Conservation (phyloP, 345 rosid genomes). For the Cardamine occulta region DNA sequence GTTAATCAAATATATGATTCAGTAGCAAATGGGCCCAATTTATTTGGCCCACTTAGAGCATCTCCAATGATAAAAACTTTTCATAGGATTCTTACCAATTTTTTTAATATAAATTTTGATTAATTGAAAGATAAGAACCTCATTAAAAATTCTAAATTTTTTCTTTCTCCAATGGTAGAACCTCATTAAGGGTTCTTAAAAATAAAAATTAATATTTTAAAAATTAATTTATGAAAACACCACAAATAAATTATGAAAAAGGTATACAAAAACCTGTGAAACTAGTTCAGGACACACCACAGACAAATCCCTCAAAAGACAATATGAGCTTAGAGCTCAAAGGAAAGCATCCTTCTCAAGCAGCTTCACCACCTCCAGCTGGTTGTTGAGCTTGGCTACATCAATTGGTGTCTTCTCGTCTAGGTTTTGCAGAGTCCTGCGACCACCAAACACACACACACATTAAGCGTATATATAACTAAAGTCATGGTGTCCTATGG, state of each 20-base stretch:
- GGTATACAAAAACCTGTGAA: conserved; percentile 29
- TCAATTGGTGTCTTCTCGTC: conserved; percentile 98
- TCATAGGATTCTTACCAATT: too few species aligned
- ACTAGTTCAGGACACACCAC: conserved; percentile 28
- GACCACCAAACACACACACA: conserved; percentile 11
- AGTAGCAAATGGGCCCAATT: conserved; percentile 17
- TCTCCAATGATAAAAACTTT: too few species aligned
- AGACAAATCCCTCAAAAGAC: conserved; percentile 28
- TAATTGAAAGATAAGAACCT: too few species aligned
- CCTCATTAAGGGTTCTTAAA: too few species aligned
- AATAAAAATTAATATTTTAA: too few species aligned
- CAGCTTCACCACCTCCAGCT: conserved; percentile 86
- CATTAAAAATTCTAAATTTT: too few species aligned
- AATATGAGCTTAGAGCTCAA: conserved; percentile 44
- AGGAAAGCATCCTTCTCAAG: conserved; percentile 97
- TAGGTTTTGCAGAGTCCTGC: conserved; percentile 92
- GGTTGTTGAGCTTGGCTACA: conserved; percentile 94
- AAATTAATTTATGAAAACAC: too few species aligned
- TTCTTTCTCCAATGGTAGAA: too few species aligned
- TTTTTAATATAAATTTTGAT: too few species aligned
- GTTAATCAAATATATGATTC: not conserved
- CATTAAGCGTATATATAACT: not conserved
- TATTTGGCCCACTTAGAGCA: not conserved
- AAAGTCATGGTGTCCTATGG: not conserved
- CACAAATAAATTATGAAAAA: not conserved